Evolutionary conservation across 495 filamentous ascomycete genomes (phyloP).

Genomic region (Penicillium pulvis): DNA sequence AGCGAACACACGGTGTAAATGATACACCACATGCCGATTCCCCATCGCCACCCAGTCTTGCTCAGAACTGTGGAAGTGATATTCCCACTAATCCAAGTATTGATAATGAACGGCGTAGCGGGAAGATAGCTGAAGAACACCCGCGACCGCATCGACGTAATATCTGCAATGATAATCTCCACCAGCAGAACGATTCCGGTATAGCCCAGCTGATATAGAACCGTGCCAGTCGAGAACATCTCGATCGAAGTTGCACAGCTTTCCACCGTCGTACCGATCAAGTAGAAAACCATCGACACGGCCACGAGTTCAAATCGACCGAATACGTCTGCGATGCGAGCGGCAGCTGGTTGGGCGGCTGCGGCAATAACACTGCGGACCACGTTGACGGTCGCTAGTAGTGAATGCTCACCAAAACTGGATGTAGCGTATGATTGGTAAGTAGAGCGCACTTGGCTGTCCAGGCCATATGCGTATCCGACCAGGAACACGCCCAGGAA

Average conservation of each 20-base stretch:
- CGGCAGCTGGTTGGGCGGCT: slow-evolving; percentile 13
- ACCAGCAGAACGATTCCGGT: slow-evolving; percentile 9
- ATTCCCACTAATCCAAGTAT: slow-evolving; percentile 15
- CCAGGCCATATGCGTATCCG: slow-evolving; percentile 14
- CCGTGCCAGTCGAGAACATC: slow-evolving; percentile 10
- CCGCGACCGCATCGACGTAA: slow-evolving; percentile 13
- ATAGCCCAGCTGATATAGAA: slow-evolving; percentile 7
- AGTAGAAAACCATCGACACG: slow-evolving; percentile 13
- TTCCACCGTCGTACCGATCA: slow-evolving; percentile 11
- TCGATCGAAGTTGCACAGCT: slow-evolving; percentile 6
- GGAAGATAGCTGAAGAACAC: slow-evolving; percentile 15
- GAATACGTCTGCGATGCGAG: slow-evolving; percentile 11
- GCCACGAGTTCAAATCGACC: slow-evolving; percentile 13
- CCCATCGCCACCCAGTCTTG: slow-evolving; percentile 10
- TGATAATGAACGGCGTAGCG: slow-evolving; percentile 11
- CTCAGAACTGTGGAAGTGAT: slow-evolving; percentile 9
- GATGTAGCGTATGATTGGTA: slow-evolving; percentile 16
- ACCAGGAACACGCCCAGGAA: slow-evolving; percentile 13
- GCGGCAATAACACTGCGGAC: slow-evolving; percentile 13
- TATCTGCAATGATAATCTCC: slow-evolving; percentile 15
- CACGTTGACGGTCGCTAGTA: slow-evolving; percentile 15
- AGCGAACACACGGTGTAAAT: slow-evolving; percentile 8
- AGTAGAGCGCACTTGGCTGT: slow-evolving; percentile 10
- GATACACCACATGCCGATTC: slow-evolving; percentile 18
- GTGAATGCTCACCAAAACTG: slow-evolving; percentile 15